Conservation (phyloP, 1,284 basidiomycete genomes). For the Malassezia brasiliensis region DNA sequence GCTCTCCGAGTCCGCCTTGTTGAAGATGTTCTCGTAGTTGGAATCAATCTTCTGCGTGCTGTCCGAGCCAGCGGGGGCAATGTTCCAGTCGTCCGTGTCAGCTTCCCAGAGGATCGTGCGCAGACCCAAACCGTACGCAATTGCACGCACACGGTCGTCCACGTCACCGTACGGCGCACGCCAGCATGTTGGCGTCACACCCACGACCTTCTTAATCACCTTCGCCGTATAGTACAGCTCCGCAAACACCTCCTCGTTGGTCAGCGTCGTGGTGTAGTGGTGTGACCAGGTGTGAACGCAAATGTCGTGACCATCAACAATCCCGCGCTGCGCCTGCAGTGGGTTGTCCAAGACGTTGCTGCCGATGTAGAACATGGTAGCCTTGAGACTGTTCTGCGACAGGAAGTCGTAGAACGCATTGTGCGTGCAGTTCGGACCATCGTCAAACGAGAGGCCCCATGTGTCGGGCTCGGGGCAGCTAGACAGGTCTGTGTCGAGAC, state of each 20-base stretch:
- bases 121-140: slow-evolving; percentile 52
- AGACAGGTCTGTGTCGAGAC: slow-evolving; percentile 48
- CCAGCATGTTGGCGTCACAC: slow-evolving; percentile 51
- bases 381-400: slow-evolving; percentile 17
- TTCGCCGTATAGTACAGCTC: slow-evolving; percentile 53
- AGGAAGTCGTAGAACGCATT: slow-evolving; percentile 25
- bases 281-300: slow-evolving; percentile 26
- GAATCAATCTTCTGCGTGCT: slow-evolving; percentile 49
- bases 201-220: slow-evolving; percentile 51
- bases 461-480: slow-evolving; percentile 50
- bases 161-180: slow-evolving; percentile 50
- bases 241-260: slow-evolving; percentile 49
- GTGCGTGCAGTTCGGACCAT: slow-evolving; percentile 35
- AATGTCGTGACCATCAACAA: slow-evolving; percentile 23
- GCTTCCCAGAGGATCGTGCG: slow-evolving; percentile 51
- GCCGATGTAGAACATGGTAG: slow-evolving; percentile 30
- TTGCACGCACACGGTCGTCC: slow-evolving; percentile 52
- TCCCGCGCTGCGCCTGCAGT: slow-evolving; percentile 51
- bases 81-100: slow-evolving; percentile 50
- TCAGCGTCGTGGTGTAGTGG: slow-evolving; percentile 19
- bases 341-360: slow-evolving; percentile 51
- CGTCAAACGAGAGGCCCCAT: slow-evolving; percentile 33
- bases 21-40: slow-evolving; percentile 51
- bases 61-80: slow-evolving; percentile 37
- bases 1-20: slow-evolving; percentile 45